phyloP scores from a whole-genome alignment of 1,284 basidiomycete genomes.

The Earliella scabrosa region DNA sequence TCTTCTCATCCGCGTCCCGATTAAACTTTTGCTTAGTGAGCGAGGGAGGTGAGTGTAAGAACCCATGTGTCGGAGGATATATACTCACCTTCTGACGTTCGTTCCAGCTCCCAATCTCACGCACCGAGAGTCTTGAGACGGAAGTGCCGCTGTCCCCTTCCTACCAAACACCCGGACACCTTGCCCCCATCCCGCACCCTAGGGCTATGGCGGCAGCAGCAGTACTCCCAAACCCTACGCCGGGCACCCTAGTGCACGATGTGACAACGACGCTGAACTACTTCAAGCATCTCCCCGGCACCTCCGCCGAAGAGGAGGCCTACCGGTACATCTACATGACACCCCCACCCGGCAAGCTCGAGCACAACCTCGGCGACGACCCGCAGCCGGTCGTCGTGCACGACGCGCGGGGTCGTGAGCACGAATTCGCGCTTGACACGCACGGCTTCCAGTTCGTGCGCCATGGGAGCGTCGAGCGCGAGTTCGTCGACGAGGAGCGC shows the following conservation, averaged over 20 bases:
- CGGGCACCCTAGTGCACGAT: no score
- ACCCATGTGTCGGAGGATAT: no score
- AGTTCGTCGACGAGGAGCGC: slow-evolving; percentile 42
- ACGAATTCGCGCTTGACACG: slow-evolving; percentile 37
- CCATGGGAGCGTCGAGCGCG: slow-evolving; percentile 27
- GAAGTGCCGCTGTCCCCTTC: no score
- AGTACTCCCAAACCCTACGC: not conserved
- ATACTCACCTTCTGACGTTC: no score
- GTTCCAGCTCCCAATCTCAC: no score
- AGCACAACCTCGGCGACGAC: slow-evolving; percentile 32
- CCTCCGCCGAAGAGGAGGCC: slow-evolving; percentile 20
- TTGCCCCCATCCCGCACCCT: no score
- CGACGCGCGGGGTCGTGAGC: slow-evolving; percentile 34
- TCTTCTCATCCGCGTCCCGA: not conserved
- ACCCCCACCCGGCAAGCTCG: slow-evolving; percentile 25
- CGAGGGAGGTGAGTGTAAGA: not conserved
- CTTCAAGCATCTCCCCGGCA: no score
- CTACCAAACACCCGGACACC: no score
- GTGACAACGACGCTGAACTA: slow-evolving; percentile 32
- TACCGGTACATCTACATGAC: slow-evolving; percentile 32
- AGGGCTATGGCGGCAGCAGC: no score
- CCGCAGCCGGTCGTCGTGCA: slow-evolving; percentile 30
- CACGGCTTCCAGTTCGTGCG: slow-evolving; percentile 44
- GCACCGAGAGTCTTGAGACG: no score
- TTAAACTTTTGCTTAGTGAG: slow-evolving; percentile 13